Percentiles rank a stretch among this genome's conserved stretches.
Conservation (phyloP, 495 filamentous ascomycete genomes). For the Penicillium crystallinum region DNA sequence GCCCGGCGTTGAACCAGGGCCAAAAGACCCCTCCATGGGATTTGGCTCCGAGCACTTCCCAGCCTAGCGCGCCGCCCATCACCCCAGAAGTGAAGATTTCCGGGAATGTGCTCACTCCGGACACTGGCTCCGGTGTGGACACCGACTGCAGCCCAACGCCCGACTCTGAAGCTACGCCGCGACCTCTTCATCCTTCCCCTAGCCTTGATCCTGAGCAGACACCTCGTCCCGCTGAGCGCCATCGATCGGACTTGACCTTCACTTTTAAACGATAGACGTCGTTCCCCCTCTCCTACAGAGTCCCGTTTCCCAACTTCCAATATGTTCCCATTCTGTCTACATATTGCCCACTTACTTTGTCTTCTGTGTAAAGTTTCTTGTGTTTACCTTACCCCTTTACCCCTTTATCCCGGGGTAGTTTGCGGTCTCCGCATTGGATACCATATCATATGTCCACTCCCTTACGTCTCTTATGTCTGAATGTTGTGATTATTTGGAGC, state of each 20-base stretch:
- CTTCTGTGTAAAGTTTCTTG: conserved; percentile 16
- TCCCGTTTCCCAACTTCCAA: neutral
- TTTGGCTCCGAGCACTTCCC: conserved; percentile 1
- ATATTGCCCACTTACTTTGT: conserved; percentile 13
- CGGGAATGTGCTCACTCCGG: conserved; percentile 1
- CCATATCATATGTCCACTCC: conserved; percentile 16
- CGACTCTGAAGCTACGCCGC: conserved; percentile 39
- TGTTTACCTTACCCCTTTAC: conserved; percentile 7
- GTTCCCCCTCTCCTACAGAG: neutral
- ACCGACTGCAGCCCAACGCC: conserved; percentile 21
- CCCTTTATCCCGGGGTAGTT: neutral
- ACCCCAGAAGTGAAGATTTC: conserved; percentile 28
- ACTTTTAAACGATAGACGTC: conserved; percentile 9
- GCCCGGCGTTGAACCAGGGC: conserved; percentile 14
- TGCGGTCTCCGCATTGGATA: conserved; percentile 9
- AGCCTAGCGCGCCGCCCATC: conserved; percentile 12
- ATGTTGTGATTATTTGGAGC: conserved; percentile 16
- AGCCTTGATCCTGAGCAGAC: conserved; percentile 55
- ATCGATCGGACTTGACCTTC: conserved; percentile 44
- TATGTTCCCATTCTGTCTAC: conserved; percentile 9
- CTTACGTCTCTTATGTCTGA: conserved; percentile 30
- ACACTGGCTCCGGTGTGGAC: conserved; percentile 19
- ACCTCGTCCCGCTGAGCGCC: conserved; percentile 68
- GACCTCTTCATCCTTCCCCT: conserved; percentile 32
- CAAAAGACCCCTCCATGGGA: conserved; percentile 36